Conservation (phyloP, 768 basidiomycete genomes). For the Udeniomyces megalosporus region DNA sequence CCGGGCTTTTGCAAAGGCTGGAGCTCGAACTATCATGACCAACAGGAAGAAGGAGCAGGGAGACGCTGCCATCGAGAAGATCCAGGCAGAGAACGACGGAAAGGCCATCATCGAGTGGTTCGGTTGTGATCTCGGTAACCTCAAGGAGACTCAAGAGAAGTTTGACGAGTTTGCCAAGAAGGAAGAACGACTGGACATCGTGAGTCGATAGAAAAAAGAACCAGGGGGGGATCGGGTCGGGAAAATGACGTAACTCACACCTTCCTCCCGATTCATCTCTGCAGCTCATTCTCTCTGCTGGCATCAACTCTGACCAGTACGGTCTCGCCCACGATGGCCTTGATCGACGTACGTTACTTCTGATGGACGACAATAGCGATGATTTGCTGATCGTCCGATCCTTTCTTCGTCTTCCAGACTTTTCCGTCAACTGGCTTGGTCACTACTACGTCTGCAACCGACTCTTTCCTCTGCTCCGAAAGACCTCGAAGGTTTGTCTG, state of each 20-base stretch:
- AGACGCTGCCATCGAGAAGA: conserved; percentile 23
- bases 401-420: not conserved
- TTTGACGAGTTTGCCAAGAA: conserved; percentile 18
- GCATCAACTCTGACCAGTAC: conserved; percentile 26
- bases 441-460: conserved; percentile 35
- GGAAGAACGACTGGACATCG: conserved; percentile 24
- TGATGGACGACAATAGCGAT: not conserved
- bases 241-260: not conserved
- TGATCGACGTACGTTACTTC: conserved; percentile 21
- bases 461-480: conserved; percentile 32
- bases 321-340: conserved; percentile 21
- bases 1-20: conserved; percentile 21
- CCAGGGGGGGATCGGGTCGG: not conserved
- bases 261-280: not conserved
- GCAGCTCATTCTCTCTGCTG: conserved; percentile 22
- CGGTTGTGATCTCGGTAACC: conserved; percentile 22
- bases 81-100: conserved; percentile 17
- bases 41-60: conserved; percentile 29
- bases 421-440: conserved; percentile 30
- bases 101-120: conserved; percentile 22
- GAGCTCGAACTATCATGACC: conserved; percentile 23
- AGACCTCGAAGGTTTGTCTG: conserved; percentile 29
- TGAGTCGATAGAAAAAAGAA: conserved; percentile 4
- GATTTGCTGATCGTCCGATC: not conserved
- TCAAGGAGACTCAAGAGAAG: conserved; percentile 25